phyloP scores from a whole-genome alignment of 1,284 basidiomycete species.

The Mycosarcoma maydis region DNA sequence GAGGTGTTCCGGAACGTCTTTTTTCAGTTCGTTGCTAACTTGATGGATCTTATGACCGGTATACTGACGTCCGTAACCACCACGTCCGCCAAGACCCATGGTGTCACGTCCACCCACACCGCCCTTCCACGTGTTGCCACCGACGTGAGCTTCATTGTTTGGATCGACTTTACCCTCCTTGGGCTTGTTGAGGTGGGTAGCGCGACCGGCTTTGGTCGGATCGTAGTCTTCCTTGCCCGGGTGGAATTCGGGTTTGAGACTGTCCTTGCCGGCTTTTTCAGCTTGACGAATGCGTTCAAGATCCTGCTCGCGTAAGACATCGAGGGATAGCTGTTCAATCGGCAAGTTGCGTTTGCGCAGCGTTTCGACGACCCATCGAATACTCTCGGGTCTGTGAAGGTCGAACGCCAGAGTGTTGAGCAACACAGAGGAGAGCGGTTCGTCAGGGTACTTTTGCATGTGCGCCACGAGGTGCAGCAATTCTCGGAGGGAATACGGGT shows the following conservation, averaged over 20 bases:
- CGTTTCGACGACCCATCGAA: constrained; percentile 62
- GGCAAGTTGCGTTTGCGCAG: constrained; percentile 60
- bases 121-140: constrained; percentile 68
- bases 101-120: constrained; percentile 67
- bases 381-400: constrained; percentile 65
- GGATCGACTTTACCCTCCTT: constrained; percentile 66
- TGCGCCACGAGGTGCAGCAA: constrained; percentile 67
- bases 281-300: constrained; percentile 30
- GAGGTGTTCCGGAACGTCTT: constrained; percentile 66
- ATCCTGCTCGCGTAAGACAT: constrained; percentile 46
- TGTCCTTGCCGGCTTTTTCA: constrained; percentile 33
- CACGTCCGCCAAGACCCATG: constrained; percentile 66
- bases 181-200: constrained; percentile 58
- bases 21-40: constrained; percentile 63
- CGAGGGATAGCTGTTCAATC: constrained; percentile 56
- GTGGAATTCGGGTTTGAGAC: constrained; percentile 50
- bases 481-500: constrained; percentile 67
- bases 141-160: constrained; percentile 63
- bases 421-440: constrained; percentile 64
- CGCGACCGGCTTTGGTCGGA: constrained; percentile 43
- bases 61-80: constrained; percentile 62
- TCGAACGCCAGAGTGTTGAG: constrained; percentile 68
- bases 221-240: constrained; percentile 49
- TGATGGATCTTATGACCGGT: constrained; percentile 66
- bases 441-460: constrained; percentile 64